Evolutionary conservation across 1,284 basidiomycete species (phyloP).

Genomic region (Blastosporella zonata): DNA sequence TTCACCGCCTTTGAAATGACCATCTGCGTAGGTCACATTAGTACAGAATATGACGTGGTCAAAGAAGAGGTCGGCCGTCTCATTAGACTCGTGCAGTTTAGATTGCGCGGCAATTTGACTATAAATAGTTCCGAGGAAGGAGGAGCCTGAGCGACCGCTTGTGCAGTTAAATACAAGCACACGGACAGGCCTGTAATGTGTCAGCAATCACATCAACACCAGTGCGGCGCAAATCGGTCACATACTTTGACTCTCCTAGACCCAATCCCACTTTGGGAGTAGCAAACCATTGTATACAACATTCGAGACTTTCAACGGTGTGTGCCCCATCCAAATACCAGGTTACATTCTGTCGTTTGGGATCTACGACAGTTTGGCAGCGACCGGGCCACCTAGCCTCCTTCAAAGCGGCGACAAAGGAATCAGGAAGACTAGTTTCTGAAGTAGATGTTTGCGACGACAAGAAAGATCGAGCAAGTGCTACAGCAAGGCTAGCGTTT

Average conservation of each 20-base stretch:
- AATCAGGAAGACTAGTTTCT: constrained; percentile 41
- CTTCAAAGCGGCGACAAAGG: constrained; percentile 64
- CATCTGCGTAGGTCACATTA: constrained; percentile 91
- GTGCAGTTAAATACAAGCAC: constrained; percentile 97
- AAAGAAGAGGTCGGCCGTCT: constrained; percentile 57
- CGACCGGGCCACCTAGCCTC: constrained; percentile 92
- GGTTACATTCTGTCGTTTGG: constrained; percentile 44
- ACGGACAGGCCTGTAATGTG: constrained; percentile 30
- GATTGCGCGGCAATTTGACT: constrained; percentile 47
- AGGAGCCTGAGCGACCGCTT: constrained; percentile 77
- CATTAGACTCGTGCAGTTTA: constrained; percentile 34
- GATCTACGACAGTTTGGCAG: constrained; percentile 82
- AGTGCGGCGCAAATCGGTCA: background rate
- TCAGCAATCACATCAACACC: background rate
- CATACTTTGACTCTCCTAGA: constrained; percentile 23
- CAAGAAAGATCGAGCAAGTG: constrained; percentile 73
- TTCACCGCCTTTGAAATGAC: constrained; percentile 85
- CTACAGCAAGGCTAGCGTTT: constrained; percentile 88
- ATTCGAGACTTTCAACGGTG: constrained; percentile 86
- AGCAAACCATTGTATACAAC: constrained; percentile 87
- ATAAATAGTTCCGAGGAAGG: constrained; percentile 68
- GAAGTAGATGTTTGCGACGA: constrained; percentile 30
- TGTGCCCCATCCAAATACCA: constrained; percentile 98
- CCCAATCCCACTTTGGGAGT: constrained; percentile 48
- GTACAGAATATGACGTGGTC: constrained; percentile 91